phyloP scores from a whole-genome alignment of 208 protist species.

The Leishmania gerbilli region DNA sequence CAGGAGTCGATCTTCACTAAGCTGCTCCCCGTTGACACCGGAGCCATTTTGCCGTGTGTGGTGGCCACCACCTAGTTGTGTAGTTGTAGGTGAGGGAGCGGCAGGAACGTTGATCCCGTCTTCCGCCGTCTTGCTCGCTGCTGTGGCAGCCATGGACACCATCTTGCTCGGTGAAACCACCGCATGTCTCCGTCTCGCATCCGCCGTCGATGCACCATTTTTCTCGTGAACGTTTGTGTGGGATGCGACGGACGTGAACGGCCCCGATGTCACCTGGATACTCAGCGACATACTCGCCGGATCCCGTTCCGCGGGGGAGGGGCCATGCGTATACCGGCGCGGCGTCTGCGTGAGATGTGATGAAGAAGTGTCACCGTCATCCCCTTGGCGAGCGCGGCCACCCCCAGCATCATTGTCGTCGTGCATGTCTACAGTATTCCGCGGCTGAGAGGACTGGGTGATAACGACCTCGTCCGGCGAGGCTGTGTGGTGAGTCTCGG shows the following conservation, averaged over 20 bases:
- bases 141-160: background rate
- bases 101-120: too few relatives aligned
- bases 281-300: background rate
- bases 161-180: background rate
- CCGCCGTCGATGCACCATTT: too few relatives aligned
- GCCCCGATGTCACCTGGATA: background rate
- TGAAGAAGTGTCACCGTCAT: background rate
- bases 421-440: too few relatives aligned
- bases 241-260: too few relatives aligned
- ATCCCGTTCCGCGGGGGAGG: background rate
- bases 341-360: slow-evolving; percentile 5
- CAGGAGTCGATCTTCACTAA: background rate
- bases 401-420: background rate
- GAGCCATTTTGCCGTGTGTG: background rate
- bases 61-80: background rate
- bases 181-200: background rate
- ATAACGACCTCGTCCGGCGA: background rate
- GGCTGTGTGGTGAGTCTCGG: background rate
- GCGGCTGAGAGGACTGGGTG: background rate
- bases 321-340: background rate
- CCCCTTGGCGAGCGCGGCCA: background rate
- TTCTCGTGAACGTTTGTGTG: background rate
- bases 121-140: too few relatives aligned
- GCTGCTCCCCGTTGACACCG: background rate
- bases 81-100: background rate